Base-by-base conservation (phyloP, 305 asterid genomes). In the Petunia hybrid region DNA sequence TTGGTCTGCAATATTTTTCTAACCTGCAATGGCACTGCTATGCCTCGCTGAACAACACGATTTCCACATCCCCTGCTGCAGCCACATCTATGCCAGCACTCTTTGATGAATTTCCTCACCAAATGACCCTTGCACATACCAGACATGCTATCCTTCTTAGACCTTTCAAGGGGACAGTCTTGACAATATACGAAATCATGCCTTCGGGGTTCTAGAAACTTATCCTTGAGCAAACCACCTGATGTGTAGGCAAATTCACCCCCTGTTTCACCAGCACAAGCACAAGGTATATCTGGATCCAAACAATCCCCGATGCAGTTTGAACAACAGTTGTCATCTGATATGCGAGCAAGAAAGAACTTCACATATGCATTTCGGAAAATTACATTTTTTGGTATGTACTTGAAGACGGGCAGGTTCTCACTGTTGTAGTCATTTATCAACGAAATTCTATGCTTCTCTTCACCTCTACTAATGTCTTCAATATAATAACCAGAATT, bases 31-130 rank as follows among this genome's bases (percentile, higher is more conserved):
- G 89, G 89, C 69, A 88, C 83, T 46, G 91, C 73, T 81, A 93
- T 93, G 55, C 97, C 96, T 81, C 96, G 85, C 84, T 92, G 97
- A 48, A 92, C 94, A 36, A 94, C 93, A 51, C 97, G 88, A 80
- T 94, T 94, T 64, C 97, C 97, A 82, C 97, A 94, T 63, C 66
- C 41, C 92, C 89, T 94, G 63, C 66, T 81, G 85, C 98, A 93
- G 74, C 97, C 91, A 61, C 98, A 94, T 87, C 93, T 94, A 80
- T 85, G 86, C 98, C 97, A 90, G 85, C 98, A 94, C 73, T 94
- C 96, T 82, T 94, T 93, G 62, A 95, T 90, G 82, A 95, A 95
- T 76, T 86, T 93, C 82, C 88, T 88, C 71, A 76, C 79, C 35
- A 85, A 43, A 65, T 95, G 97, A n/a, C 96, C 98, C 84, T 86